Evolutionary conservation across 495 filamentous ascomycete genomes (phyloP).

Genomic region (Podospora comata): DNA sequence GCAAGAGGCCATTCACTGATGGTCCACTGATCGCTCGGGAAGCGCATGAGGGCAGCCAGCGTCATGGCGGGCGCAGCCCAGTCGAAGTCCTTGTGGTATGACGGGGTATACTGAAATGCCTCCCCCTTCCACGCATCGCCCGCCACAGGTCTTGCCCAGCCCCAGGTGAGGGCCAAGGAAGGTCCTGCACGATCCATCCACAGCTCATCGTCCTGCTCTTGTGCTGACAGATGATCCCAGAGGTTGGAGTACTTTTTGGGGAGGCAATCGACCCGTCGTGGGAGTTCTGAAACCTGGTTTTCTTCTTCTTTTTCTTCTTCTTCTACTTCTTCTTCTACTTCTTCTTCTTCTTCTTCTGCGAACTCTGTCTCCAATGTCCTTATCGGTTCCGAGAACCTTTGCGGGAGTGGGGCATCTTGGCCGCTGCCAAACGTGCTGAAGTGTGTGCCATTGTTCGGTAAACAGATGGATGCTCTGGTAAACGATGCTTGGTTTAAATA

Average conservation of each 20-base stretch:
- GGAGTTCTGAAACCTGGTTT: not conserved
- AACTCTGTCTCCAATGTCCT: not conserved
- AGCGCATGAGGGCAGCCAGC: slow-evolving; percentile 18
- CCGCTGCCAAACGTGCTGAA: not conserved
- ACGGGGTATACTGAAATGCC: not conserved
- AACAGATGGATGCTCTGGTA: not conserved
- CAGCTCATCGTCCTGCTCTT: not conserved
- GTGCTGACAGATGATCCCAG: not conserved
- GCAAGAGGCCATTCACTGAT: slow-evolving; percentile 15
- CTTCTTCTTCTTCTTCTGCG: not conserved
- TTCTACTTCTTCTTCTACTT: no score
- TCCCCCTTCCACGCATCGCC: not conserved
- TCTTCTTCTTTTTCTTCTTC: no score
- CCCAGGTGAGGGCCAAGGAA: not conserved
- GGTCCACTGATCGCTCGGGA: slow-evolving; percentile 10
- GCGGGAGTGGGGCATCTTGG: not conserved
- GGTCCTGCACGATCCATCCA: not conserved
- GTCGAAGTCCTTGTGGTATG: not conserved
- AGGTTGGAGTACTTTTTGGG: not conserved
- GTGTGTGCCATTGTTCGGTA: not conserved
- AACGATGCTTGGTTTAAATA: not conserved
- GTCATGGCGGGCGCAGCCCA: slow-evolving; percentile 17
- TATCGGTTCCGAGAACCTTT: not conserved
- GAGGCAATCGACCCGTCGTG: not conserved
- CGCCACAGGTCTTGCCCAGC: not conserved